Conservation (phyloP, 108 stramenopile species). For the Cyclotella kingstonii region DNA sequence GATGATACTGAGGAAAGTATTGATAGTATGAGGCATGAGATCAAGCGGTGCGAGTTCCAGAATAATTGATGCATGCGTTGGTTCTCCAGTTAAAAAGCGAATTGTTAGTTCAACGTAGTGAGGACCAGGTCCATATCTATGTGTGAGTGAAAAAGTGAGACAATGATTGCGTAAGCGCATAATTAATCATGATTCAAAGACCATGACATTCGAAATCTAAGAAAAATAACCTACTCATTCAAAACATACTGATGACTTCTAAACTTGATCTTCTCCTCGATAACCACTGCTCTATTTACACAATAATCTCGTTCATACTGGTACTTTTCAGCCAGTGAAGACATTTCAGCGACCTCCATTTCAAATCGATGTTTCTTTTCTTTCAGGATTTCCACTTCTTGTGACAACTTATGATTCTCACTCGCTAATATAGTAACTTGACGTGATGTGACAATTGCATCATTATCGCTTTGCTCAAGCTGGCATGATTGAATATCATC, state of each 20-base stretch:
- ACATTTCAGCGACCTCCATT: neutral
- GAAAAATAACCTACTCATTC: neutral
- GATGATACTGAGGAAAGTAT: constrained; percentile 24
- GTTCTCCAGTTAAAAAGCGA: constrained; percentile 1
- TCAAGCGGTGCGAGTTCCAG: constrained; percentile 38
- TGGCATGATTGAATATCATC: neutral
- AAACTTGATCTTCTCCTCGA: neutral
- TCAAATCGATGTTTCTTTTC: neutral
- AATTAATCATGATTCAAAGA: neutral
- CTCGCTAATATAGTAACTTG: neutral
- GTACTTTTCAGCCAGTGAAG: neutral
- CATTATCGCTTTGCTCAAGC: neutral
- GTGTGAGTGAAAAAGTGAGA: neutral
- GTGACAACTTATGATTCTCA: neutral
- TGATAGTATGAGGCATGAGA: constrained; percentile 39
- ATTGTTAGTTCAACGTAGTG: constrained; percentile 23
- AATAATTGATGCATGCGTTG: constrained; percentile 15
- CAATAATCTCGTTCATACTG: neutral
- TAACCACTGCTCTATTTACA: neutral
- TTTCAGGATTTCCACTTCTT: neutral
- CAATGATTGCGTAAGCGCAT: neutral
- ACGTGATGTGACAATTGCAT: neutral
- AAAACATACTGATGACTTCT: constrained; percentile 1
- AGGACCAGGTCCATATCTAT: constrained; percentile 34
- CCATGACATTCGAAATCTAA: neutral